Evolutionary conservation across 2,329 filamentous ascomycete species (phyloP), one percentile per base, ranked within the genome.

Genomic region (Trichoderma sp.): DNA sequence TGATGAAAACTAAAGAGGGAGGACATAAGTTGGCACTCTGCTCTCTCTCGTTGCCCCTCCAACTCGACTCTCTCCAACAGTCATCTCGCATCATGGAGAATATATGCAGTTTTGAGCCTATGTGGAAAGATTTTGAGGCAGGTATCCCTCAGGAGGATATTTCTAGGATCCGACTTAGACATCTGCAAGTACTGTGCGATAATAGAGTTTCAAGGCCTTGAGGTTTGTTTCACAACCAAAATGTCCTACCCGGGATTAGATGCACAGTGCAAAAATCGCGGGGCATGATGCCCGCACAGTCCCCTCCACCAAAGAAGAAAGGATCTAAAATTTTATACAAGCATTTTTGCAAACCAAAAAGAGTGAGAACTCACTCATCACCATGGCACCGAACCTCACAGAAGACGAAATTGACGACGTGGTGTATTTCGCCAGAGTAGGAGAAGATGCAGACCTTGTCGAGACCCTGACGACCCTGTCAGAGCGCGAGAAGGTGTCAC

Each of bases 351-450:
- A 61, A 54, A 63, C 56, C 27, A 59, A 57, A 60, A 61, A 60
- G 45, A 65, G 27, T 60, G 39, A 54, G 27, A 67, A 59, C 17
- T 57, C 57, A 57, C 52, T 56, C 22, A 56, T 58, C 56, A 67
- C 48, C 66, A 85, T 86, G 80, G 80, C 83, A 32, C 83, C 83
- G 25, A 81, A 82, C 69, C 82, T 94, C 58, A 86, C 87, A 59
- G 89, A 91, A 76, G 94, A 97, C 64, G 88, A 93, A 78, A 90
- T 96, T 74, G 94, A 97, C 78, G 94, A 98, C 80, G 86, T 98
- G 71, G 87, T 98, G 72, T 97, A 97, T 82, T 89, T 92, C 72
- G 87, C 93, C 2, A 92, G 94, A 42, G 85, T 87, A 0, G 93
- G 93, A 71, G 94, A 97, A 71, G 82, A 88, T 67, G 80, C 84